These are phyloP conservation scores for Danielozyma ontarioensis DNA, from an alignment of 805 yeast species.

Conservation along the genomic window DNA sequence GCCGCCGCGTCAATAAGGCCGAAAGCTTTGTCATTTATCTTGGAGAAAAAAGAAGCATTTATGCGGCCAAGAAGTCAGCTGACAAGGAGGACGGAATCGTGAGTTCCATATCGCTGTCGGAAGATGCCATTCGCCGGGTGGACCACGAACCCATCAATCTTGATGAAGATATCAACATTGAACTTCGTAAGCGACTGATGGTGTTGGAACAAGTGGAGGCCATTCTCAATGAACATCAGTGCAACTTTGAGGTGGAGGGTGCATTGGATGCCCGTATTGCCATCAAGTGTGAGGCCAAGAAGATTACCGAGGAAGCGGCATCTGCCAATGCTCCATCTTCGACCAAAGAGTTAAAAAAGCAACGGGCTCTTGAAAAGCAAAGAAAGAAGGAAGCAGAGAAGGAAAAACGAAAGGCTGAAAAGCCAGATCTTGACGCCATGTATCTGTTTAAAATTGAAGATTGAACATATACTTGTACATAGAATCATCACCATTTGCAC, in stretches of 20 bases:
- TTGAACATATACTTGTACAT: slow-evolving; percentile 9
- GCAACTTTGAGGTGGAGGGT: slow-evolving; percentile 24
- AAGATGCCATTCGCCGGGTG: slow-evolving; percentile 1
- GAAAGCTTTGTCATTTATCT: slow-evolving; percentile 26
- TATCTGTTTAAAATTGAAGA: slow-evolving; percentile 38
- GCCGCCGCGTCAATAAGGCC: slow-evolving; percentile 40
- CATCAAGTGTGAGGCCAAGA: slow-evolving; percentile 9
- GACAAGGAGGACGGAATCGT: slow-evolving; percentile 11
- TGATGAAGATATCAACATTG: slow-evolving; percentile 9
- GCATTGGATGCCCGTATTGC: slow-evolving; percentile 18
- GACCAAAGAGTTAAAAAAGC: slow-evolving; percentile 11
- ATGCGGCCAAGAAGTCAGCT: slow-evolving; percentile 7
- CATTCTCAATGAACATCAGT: slow-evolving; percentile 25
- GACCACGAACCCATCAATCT: slow-evolving; percentile 6
- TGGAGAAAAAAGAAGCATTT: slow-evolving; percentile 15
- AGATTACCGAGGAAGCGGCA: slow-evolving; percentile 3
- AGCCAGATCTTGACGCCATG: slow-evolving; percentile 34
- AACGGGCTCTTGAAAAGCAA: slow-evolving; percentile 11
- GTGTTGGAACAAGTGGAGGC: slow-evolving; percentile 19
- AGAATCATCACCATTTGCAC: slow-evolving; percentile 1
- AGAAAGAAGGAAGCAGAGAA: slow-evolving; percentile 11
- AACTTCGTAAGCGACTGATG: slow-evolving; percentile 23
- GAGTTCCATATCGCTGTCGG: background rate
- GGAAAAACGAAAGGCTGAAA: slow-evolving; percentile 13
- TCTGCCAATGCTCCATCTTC: too few species aligned